A percentile compares a stretch with the other conserved stretches of the same genome.
Conservation (phyloP, 495 filamentous ascomycete genomes). For the Aspergillus hancockii region DNA sequence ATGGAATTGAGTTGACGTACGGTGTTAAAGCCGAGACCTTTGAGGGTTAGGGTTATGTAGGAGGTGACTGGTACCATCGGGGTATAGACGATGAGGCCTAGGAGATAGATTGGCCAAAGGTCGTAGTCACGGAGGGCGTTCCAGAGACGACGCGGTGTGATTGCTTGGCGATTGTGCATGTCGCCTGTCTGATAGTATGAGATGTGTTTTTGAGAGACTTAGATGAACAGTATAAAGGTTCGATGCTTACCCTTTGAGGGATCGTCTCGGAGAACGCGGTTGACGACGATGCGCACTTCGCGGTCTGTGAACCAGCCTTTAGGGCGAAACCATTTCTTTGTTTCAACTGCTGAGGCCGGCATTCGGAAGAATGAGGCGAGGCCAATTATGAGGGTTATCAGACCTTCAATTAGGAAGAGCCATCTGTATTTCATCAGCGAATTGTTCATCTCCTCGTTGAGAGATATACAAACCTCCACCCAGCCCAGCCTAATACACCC, state of each 20-base stretch:
- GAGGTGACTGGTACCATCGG: constrained; percentile 43
- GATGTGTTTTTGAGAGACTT: neutral
- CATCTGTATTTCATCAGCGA: constrained; percentile 16
- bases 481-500: constrained; percentile 31
- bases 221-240: too few species aligned
- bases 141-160: constrained; percentile 44
- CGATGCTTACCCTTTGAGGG: constrained; percentile 53
- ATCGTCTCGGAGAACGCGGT: constrained; percentile 63
- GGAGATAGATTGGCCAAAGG: constrained; percentile 58
- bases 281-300: constrained; percentile 62
- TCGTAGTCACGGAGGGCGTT: constrained; percentile 53
- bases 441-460: neutral
- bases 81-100: constrained; percentile 51
- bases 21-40: constrained; percentile 50
- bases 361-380: constrained; percentile 54
- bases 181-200: constrained; percentile 22
- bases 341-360: constrained; percentile 53
- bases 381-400: constrained; percentile 54
- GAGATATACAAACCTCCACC: constrained; percentile 26
- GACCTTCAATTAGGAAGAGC: constrained; percentile 58
- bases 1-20: constrained; percentile 27
- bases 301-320: constrained; percentile 63
- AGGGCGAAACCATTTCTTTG: constrained; percentile 53
- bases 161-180: constrained; percentile 59
- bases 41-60: constrained; percentile 53